Percentiles rank a stretch among this genome's conserved stretches.
Evolutionary conservation across 2,329 filamentous ascomycete genomes (phyloP).

Genomic region (Pseudogymnoascus sp.): DNA sequence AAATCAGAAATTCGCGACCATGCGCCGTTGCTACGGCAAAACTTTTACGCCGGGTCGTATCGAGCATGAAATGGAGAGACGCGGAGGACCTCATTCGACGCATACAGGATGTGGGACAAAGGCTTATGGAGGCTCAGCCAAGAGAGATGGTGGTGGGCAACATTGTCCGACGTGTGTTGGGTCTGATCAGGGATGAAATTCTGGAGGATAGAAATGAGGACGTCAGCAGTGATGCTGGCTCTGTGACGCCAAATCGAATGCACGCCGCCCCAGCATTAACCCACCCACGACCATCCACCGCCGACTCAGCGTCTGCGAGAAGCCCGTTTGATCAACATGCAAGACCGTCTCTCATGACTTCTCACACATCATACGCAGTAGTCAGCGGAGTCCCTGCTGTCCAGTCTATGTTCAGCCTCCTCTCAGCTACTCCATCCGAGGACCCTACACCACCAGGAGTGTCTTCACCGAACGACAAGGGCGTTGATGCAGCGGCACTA

Average conservation of each 20-base stretch:
- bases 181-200: constrained; percentile 84
- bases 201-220: constrained; percentile 67
- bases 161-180: constrained; percentile 81
- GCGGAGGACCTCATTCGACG: constrained; percentile 71
- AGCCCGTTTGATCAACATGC: not conserved
- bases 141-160: constrained; percentile 90
- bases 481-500: constrained; percentile 22
- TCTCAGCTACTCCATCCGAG: constrained; percentile 59
- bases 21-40: constrained; percentile 89
- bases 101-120: constrained; percentile 69
- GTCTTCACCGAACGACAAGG: constrained; percentile 39
- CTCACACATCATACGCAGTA: constrained; percentile 56
- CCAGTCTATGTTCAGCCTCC: constrained; percentile 81
- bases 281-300: not conserved
- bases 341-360: constrained; percentile 54
- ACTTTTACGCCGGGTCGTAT: constrained; percentile 79
- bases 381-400: constrained; percentile 40
- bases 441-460: constrained; percentile 45
- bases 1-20: constrained; percentile 79
- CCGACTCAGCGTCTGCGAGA: not conserved
- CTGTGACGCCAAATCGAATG: constrained; percentile 23
- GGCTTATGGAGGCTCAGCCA: constrained; percentile 75
- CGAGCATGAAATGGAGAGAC: constrained; percentile 69
- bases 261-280: constrained; percentile 15
- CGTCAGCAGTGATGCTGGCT: constrained; percentile 25